phyloP scores from a whole-genome alignment of 2,329 filamentous ascomycete species.

The Colletotrichum sp. region DNA sequence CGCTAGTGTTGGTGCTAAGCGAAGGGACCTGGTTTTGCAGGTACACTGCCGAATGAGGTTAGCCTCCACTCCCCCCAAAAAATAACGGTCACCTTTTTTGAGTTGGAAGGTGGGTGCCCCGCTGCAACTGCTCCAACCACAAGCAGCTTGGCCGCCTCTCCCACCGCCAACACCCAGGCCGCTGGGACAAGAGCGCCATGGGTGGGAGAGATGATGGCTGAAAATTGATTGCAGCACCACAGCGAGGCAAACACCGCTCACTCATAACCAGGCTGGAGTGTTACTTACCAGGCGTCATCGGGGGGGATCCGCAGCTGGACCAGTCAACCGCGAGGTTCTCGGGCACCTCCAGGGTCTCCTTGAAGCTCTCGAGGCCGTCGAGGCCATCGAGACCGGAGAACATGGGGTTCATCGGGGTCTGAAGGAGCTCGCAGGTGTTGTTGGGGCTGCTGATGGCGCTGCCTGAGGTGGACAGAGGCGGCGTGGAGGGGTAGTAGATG shows the following conservation, averaged over 20 bases:
- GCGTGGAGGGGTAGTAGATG: constrained; percentile 82
- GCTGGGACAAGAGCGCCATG: neutral
- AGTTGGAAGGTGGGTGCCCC: constrained; percentile 5
- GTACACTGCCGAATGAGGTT: constrained; percentile 50
- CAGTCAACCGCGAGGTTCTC: constrained; percentile 82
- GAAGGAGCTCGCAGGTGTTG: constrained; percentile 75
- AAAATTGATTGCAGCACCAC: neutral
- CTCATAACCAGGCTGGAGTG: neutral
- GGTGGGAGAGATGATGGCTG: neutral
- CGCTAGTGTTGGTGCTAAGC: constrained; percentile 67
- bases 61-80: constrained; percentile 29
- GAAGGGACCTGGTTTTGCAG: constrained; percentile 61
- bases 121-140: neutral
- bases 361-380: constrained; percentile 58
- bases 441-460: constrained; percentile 84
- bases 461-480: constrained; percentile 82
- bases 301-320: constrained; percentile 79
- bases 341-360: constrained; percentile 73
- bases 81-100: neutral
- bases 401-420: constrained; percentile 82
- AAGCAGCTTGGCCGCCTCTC: neutral
- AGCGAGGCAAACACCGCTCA: neutral
- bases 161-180: neutral
- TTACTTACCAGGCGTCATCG: constrained; percentile 87
- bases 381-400: constrained; percentile 75